Base-by-base conservation (phyloP, 768 basidiomycete species). In the Lyophyllum atratum region DNA sequence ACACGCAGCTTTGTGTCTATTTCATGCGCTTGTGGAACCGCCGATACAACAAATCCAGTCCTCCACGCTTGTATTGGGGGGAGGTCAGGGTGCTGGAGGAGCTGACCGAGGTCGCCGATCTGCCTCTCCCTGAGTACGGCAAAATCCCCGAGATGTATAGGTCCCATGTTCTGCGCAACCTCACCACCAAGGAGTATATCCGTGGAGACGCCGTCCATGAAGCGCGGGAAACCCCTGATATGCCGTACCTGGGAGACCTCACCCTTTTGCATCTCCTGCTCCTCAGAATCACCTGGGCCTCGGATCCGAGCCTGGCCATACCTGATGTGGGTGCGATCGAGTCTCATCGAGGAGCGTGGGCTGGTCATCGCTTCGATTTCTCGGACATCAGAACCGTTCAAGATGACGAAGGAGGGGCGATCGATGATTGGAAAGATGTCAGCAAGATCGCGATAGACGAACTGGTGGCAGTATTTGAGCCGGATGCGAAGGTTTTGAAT, bases 321-420 rank as follows among this genome's bases (percentile, higher is more conserved):
- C 1, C 2, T 1, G 26, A 52, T 21, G 24, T 43, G 1, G 29
- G 48, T 14, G n/a, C 21, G 19, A 29, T 52, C n/a, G 22, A 52
- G 19, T 22, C 26, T 19, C 12, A 17, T 6, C 19, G 37, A 17
- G 56, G 56, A 17, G 26, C 19, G 1, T 58, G 56, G 56, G 45
- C 56, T 7, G 50, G 56, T 3, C 50, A 58, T 29, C 34, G 50
- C 5, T 58, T 58, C 15, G 56, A 58, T 39, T 33, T 58, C 7
- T 22, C 19, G 21, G 9, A 15, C 11, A 24, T 58, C 3, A 12
- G 21, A 11, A 34, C 31, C 6, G 51, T 57, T 21, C 24, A 46
- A 21, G 12, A 19, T 3, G 11, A 3, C 25, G 45, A 48, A 14
- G n/a, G n/a, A n/a, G 33, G 44, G 25, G 26, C 19, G 17, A 43